Evolutionary conservation across 108 stramenopile genomes (phyloP).

Genomic region (Cyclotella kingstonii): DNA sequence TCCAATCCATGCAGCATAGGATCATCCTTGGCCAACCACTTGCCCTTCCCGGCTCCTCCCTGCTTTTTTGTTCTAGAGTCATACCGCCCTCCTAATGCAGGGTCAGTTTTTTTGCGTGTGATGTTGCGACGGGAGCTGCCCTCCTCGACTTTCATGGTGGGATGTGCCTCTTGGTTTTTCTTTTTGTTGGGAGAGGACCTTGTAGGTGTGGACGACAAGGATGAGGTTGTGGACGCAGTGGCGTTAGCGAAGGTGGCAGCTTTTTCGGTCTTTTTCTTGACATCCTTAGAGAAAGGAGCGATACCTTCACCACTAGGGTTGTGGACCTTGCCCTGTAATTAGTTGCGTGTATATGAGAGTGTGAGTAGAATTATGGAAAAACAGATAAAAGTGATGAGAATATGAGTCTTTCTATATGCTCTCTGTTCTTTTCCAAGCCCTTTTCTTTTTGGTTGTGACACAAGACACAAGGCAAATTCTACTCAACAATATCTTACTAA

Average conservation of each 20-base stretch:
- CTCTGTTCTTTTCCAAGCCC: too few relatives aligned
- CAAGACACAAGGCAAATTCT: too few relatives aligned
- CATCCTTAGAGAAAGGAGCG: constrained; percentile 60
- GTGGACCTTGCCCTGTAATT: constrained; percentile 74
- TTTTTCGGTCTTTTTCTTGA: constrained; percentile 51
- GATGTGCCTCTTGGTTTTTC: constrained; percentile 33
- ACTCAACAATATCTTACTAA: too few relatives aligned
- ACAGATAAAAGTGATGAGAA: background rate
- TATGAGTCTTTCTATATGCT: background rate
- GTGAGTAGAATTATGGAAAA: background rate
- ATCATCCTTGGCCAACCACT: constrained; percentile 44
- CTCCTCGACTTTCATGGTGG: constrained; percentile 67
- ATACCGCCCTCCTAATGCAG: constrained; percentile 52
- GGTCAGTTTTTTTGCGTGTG: constrained; percentile 75
- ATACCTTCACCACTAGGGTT: constrained; percentile 80
- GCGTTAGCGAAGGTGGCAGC: constrained; percentile 13
- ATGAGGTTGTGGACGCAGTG: constrained; percentile 11
- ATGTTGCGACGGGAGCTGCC: constrained; percentile 80
- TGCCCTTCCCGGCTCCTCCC: constrained; percentile 79
- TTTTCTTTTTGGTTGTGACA: too few relatives aligned
- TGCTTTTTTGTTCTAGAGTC: constrained; percentile 76
- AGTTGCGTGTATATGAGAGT: background rate
- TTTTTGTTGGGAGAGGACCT: constrained; percentile 10
- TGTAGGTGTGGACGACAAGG: too few relatives aligned
- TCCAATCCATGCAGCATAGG: constrained; percentile 37